These are phyloP conservation scores for Chalciporus sphaerocephalus DNA, from an alignment of 768 basidiomycete genomes.

Conservation along the genomic window DNA sequence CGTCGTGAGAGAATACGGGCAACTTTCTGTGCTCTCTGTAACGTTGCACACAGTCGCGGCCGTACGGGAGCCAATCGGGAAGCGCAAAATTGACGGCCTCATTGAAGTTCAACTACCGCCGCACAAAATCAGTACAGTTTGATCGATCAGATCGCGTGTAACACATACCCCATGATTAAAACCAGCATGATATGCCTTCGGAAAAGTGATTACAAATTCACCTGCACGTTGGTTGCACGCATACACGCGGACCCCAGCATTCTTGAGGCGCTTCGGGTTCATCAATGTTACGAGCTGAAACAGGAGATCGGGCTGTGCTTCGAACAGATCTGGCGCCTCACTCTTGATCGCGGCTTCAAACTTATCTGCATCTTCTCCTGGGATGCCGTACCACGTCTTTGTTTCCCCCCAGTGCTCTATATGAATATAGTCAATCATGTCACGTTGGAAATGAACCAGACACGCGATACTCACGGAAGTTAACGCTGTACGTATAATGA, in stretches of 20 bases:
- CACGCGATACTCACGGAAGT: slow-evolving; percentile 66
- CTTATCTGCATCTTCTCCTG: slow-evolving; percentile 90
- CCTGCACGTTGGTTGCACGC: slow-evolving; percentile 96
- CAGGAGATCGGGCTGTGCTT: slow-evolving; percentile 93
- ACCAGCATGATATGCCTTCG: slow-evolving; percentile 95
- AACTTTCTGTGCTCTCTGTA: slow-evolving; percentile 89
- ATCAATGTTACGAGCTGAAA: slow-evolving; percentile 98
- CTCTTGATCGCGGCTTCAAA: slow-evolving; percentile 94
- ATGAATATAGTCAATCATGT: slow-evolving; percentile 25
- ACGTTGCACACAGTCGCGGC: slow-evolving; percentile 81
- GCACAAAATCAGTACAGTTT: slow-evolving; percentile 23
- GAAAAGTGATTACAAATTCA: slow-evolving; percentile 97
- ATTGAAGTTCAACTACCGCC: slow-evolving; percentile 86
- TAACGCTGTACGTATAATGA: slow-evolving; percentile 96
- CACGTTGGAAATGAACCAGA: slow-evolving; percentile 15
- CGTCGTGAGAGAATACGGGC: slow-evolving; percentile 98
- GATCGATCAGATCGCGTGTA: slow-evolving; percentile 25
- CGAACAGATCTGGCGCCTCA: slow-evolving; percentile 96
- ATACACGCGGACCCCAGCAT: slow-evolving; percentile 87
- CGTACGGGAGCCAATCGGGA: slow-evolving; percentile 89
- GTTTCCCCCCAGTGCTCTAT: slow-evolving; percentile 99
- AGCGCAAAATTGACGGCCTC: slow-evolving; percentile 98
- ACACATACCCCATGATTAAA: slow-evolving; percentile 93
- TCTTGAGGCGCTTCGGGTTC: slow-evolving; percentile 83
- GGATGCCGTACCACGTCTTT: slow-evolving; percentile 99